A percentile compares a stretch with the other conserved stretches of the same genome.
Conservation (phyloP, 108 stramenopile species). For the Skeletonema potamos region DNA sequence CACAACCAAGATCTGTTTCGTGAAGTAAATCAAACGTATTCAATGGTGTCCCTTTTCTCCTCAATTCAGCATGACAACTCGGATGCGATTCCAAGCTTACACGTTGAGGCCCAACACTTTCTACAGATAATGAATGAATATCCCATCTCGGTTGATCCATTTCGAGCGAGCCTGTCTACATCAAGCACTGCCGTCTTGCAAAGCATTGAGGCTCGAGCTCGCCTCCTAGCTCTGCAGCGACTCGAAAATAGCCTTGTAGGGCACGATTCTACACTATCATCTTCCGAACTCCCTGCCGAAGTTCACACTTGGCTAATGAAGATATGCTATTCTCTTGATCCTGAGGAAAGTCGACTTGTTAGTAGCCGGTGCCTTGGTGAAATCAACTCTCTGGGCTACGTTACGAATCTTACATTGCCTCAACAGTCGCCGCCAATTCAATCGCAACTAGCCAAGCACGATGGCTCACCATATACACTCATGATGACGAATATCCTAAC, state of each 20-base stretch:
- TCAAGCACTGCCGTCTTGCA: slow-evolving; percentile 18
- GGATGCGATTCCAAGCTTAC: neutral
- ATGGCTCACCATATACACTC: neutral
- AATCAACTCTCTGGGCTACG: slow-evolving; percentile 14
- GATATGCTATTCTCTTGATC: slow-evolving; percentile 37
- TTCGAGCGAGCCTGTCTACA: neutral
- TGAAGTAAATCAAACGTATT: slow-evolving; percentile 30
- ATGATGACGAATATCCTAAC: slow-evolving; percentile 37
- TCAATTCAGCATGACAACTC: slow-evolving; percentile 4
- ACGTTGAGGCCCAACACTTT: slow-evolving; percentile 25
- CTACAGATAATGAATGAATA: slow-evolving; percentile 36
- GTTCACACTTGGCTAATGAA: slow-evolving; percentile 11
- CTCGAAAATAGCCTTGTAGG: slow-evolving; percentile 28
- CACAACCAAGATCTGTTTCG: slow-evolving; percentile 7
- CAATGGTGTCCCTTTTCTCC: slow-evolving; percentile 25
- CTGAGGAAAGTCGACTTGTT: slow-evolving; percentile 37
- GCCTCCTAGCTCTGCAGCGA: slow-evolving; percentile 30
- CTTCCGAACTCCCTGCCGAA: neutral
- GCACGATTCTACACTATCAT: neutral
- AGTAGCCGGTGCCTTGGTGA: slow-evolving; percentile 56
- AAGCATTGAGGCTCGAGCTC: slow-evolving; percentile 14
- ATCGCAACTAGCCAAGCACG: neutral
- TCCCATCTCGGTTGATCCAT: slow-evolving; percentile 27
- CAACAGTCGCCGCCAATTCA: slow-evolving; percentile 5
- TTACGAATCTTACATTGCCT: neutral